phyloP scores from a whole-genome alignment of 495 filamentous ascomycete species.

The Coniosporium apollinis region DNA sequence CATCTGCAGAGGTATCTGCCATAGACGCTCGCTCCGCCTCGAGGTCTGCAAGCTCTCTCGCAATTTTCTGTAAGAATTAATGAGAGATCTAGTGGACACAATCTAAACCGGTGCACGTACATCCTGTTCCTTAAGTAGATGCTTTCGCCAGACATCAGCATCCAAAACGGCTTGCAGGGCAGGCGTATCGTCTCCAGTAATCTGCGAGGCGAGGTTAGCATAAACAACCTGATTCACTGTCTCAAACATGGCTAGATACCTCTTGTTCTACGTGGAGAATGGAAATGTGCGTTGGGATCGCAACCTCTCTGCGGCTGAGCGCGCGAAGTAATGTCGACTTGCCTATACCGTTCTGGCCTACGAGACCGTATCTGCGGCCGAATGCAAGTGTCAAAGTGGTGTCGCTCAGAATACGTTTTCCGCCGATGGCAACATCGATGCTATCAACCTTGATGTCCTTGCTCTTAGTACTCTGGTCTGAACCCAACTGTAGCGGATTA shows the following conservation, averaged over 20 bases:
- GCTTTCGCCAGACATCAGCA: slow-evolving; percentile 97
- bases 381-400: slow-evolving; percentile 81
- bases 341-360: slow-evolving; percentile 98
- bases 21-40: slow-evolving; percentile 62
- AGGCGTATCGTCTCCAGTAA: slow-evolving; percentile 88
- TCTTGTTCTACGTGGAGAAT: slow-evolving; percentile 99
- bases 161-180: slow-evolving; percentile 92
- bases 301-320: slow-evolving; percentile 79
- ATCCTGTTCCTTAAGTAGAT: slow-evolving; percentile 76
- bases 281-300: slow-evolving; percentile 91
- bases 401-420: slow-evolving; percentile 74
- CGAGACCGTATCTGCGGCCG: slow-evolving; percentile 87
- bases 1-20: slow-evolving; percentile 78
- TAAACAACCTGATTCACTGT: slow-evolving; percentile 15
- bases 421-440: slow-evolving; percentile 84
- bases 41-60: slow-evolving; percentile 55
- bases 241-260: slow-evolving; percentile 26
- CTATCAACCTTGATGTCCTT: slow-evolving; percentile 98
- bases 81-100: slow-evolving; percentile 12
- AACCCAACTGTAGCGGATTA: slow-evolving; percentile 82
- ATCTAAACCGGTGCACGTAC: slow-evolving; percentile 30
- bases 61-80: slow-evolving; percentile 49
- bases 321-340: slow-evolving; percentile 91
- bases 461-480: slow-evolving; percentile 57
- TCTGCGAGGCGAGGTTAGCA: slow-evolving; percentile 31